Conservation (phyloP, 192 early-diverging fungal genomes). For the Linnemannia elongata region DNA sequence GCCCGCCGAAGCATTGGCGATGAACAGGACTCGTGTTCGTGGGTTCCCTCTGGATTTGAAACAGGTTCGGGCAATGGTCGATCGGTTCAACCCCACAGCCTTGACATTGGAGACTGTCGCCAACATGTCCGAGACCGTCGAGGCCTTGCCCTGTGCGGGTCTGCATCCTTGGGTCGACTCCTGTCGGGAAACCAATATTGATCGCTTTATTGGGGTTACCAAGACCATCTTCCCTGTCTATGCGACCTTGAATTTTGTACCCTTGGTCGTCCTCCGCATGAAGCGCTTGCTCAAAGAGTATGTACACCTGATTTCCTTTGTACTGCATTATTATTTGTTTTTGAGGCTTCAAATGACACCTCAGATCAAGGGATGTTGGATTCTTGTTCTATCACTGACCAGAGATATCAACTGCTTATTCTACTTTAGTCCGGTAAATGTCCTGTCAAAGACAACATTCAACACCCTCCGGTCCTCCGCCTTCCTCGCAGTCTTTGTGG, state of each 20-base stretch:
- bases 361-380: neutral
- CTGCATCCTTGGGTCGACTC: conserved; percentile 70
- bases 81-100: conserved; percentile 57
- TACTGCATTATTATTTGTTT: neutral
- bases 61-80: conserved; percentile 38
- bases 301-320: conserved; percentile 1
- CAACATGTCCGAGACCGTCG: conserved; percentile 44
- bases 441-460: conserved; percentile 62
- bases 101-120: conserved; percentile 55
- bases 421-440: conserved; percentile 60
- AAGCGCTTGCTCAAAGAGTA: conserved; percentile 71
- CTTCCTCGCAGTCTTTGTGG: conserved; percentile 78
- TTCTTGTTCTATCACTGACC: neutral
- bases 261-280: conserved; percentile 74
- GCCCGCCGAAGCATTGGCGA: conserved; percentile 62
- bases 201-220: conserved; percentile 64
- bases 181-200: conserved; percentile 55
- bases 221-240: conserved; percentile 72
- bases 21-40: conserved; percentile 68
- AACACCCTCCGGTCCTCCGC: conserved; percentile 72
- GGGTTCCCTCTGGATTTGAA: conserved; percentile 56
- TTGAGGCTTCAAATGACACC: neutral
- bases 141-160: conserved; percentile 66
- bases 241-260: conserved; percentile 80
- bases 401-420: neutral